Evolutionary conservation across 2,329 filamentous ascomycete genomes (phyloP).

Genomic region (Microdochium trichocladiopsis): DNA sequence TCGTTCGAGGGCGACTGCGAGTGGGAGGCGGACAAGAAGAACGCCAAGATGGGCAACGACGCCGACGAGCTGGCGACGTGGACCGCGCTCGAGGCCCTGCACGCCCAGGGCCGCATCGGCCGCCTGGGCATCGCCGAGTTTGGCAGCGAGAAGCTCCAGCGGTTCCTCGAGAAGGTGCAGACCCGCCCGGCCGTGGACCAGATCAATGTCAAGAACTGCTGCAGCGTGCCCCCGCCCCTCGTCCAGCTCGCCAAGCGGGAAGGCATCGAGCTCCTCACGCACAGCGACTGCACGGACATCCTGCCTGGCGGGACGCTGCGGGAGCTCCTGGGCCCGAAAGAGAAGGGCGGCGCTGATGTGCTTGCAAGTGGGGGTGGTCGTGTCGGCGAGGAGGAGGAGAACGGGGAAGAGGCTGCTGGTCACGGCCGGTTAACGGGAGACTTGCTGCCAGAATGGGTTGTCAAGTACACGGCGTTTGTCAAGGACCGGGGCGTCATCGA

Average conservation of each 20-base stretch:
- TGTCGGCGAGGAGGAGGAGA: constrained; percentile 29
- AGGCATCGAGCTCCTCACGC: constrained; percentile 81
- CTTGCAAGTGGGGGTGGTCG: constrained; percentile 40
- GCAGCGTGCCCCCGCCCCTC: constrained; percentile 85
- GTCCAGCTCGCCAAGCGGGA: constrained; percentile 77
- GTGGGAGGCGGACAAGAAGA: constrained; percentile 60
- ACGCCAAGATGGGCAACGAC: constrained; percentile 55
- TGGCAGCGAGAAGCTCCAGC: constrained; percentile 72
- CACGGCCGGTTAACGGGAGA: constrained; percentile 65
- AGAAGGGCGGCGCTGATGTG: constrained; percentile 63
- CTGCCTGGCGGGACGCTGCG: constrained; percentile 78
- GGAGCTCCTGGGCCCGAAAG: constrained; percentile 62
- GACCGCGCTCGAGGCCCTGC: constrained; percentile 66
- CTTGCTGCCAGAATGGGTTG: constrained; percentile 85
- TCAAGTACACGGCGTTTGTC: constrained; percentile 95
- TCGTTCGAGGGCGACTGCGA: constrained; percentile 91
- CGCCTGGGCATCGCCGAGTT: constrained; percentile 87
- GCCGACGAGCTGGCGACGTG: constrained; percentile 64
- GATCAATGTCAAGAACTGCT: constrained; percentile 94
- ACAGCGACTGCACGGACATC: constrained; percentile 90
- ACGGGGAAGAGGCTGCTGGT: constrained; percentile 20
- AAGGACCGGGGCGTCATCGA: constrained; percentile 92
- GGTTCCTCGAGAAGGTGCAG: constrained; percentile 64
- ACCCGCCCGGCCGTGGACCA: constrained; percentile 82
- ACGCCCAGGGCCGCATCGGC: constrained; percentile 62